Evolutionary conservation across 495 filamentous ascomycete species (phyloP), one percentile per base, ranked within the genome.

Genomic region (Geopyxis carbonaria): DNA sequence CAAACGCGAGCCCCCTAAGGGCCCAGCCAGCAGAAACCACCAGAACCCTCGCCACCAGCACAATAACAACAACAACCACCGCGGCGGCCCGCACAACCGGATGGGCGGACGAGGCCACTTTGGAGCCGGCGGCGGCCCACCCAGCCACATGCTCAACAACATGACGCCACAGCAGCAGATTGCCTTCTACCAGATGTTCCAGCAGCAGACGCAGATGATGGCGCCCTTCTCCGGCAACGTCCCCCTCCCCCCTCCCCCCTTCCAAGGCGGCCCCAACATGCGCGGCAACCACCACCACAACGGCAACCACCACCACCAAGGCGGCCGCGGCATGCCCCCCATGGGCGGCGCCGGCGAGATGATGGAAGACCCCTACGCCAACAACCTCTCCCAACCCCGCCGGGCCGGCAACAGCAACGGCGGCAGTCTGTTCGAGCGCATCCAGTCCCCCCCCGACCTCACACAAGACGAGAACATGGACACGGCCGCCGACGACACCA

Each of bases 161-260:
- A 69, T 76, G 64, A 70, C 57, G 23, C 65, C 72, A 14, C 67
- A 79, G 43, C 75, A 78, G 48, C 80, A 84, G 53, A 76, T 85
- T 64, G 74, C 85, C 22, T 62, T 93, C 23, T 76, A 80, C 61
- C 66, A 77, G 22, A 76, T 93, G 64, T 72, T 86, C 55, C 83
- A 94, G 55, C 81, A 94, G 51, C 85, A 94, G 53, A 80, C 78
- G 21, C 72, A 76, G 20, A 74, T 92, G 68, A 85, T 95, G 69
- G 70, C 76, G 34, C 72, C 76, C 44, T 61, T 75, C 23, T 70
- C 68, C n/a, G n/a, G n/a, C 13, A 39, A 39, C 16, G 36, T 15
- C 36, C 36, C 24, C 14, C 19, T 11, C 8, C 11, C 16, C 16
- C 11, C 3, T 16, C n/a, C 18, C 25, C 49, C 43, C 32, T 44